phyloP scores from a whole-genome alignment of 2,329 filamentous ascomycete genomes.

The Fusarium subglutinans region DNA sequence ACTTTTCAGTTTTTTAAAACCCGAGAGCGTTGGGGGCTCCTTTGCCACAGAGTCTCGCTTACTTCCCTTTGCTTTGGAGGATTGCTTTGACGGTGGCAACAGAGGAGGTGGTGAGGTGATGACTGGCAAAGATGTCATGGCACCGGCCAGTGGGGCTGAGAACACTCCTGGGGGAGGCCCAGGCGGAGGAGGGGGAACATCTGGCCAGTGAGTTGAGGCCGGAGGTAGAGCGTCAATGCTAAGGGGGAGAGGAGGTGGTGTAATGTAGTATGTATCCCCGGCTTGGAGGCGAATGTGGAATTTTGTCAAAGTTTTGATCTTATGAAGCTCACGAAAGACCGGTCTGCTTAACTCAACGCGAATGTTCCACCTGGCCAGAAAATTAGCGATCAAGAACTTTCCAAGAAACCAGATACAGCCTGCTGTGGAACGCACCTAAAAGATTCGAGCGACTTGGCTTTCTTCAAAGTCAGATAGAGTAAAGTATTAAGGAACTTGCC shows the following conservation, averaged over 20 bases:
- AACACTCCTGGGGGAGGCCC: slow-evolving; percentile 32
- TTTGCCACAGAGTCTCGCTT: slow-evolving; percentile 46
- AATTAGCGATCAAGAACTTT: slow-evolving; percentile 4
- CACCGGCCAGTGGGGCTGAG: slow-evolving; percentile 24
- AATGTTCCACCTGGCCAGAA: slow-evolving; percentile 65
- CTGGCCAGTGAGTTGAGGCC: slow-evolving; percentile 45
- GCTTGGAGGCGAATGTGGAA: slow-evolving; percentile 68
- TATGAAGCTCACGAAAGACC: slow-evolving; percentile 66
- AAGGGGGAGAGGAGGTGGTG: slow-evolving; percentile 58
- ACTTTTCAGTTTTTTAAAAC: slow-evolving; percentile 63
- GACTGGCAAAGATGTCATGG: slow-evolving; percentile 21
- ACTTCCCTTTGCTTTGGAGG: slow-evolving; percentile 45
- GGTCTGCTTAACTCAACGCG: slow-evolving; percentile 68
- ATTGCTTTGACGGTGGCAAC: slow-evolving; percentile 49
- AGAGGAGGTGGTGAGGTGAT: slow-evolving; percentile 44
- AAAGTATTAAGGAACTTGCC: slow-evolving; percentile 73
- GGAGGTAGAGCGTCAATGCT: slow-evolving; percentile 40
- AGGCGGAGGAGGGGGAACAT: slow-evolving; percentile 38
- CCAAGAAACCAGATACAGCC: not conserved
- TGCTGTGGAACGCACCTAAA: slow-evolving; percentile 58
- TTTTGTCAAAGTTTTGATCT: slow-evolving; percentile 60
- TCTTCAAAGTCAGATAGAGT: slow-evolving; percentile 64
- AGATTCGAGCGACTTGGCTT: slow-evolving; percentile 62
- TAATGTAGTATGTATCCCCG: slow-evolving; percentile 64
- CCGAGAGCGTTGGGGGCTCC: slow-evolving; percentile 64